Base-by-base conservation (phyloP, 768 basidiomycete species). In the Leccinum olivaceopallidum region DNA sequence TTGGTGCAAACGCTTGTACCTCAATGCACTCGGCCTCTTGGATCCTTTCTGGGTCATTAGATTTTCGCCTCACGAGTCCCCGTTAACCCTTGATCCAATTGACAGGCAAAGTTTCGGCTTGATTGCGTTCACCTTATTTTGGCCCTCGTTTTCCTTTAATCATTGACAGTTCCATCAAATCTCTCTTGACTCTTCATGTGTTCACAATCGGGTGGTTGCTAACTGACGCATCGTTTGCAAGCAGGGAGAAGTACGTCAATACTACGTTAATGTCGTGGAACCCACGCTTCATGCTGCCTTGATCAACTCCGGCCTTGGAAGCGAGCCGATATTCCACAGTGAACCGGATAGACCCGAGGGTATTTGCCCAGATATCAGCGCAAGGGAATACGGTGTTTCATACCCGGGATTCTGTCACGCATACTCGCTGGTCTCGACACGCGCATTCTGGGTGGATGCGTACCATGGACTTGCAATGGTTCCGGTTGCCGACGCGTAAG, bases 381-480 rank as follows among this genome's bases (percentile, higher is more conserved):
- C 62, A 44, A 61, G 61, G 22, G 28, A 49, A 51, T 52, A 61
- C 16, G 44, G 49, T 50, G 59, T 62, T 53, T 74, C 74, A 20
- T 65, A 74, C 34, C 37, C 65, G 28, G 74, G 73, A 30, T 74
- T 73, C 42, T 74, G 71, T 36, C 73, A 65, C 30, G 73, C 74
- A 5, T 85, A 82, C 66, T 76, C 82, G 2, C 80, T 94, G 36
- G 90, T 95, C 55, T 89, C 87, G 4, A 89, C 92, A 5, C 81
- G 94, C 42, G 88, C 92, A 4, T 95, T 95, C 74, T 77, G 91
- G 60, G 84, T 94, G 61, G 94, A 95, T 72, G 80, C 83, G 7
- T 94, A 85, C 69, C 92, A 93, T 70, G 85, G 85, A 6, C 76
- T 95, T 18, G 82, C 89, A 2, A 89, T 96, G 82, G 90, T 93